Percentiles rank a stretch among this genome's conserved stretches.
These are phyloP conservation scores for Aspergillus leporis DNA, from an alignment of 495 filamentous ascomycete species.

Conservation along the genomic window DNA sequence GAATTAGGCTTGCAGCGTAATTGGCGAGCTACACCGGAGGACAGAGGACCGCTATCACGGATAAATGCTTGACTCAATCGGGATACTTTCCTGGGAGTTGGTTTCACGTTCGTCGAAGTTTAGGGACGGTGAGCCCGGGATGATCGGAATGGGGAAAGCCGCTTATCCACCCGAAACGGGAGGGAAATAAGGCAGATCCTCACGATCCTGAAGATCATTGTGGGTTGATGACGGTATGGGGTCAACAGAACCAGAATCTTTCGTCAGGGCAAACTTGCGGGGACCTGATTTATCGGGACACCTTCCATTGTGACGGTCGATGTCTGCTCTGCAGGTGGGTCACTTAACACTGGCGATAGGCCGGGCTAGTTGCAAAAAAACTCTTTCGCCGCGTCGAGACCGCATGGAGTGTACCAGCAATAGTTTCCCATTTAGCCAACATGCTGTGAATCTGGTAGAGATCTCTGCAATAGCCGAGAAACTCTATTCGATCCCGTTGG, in stretches of 20 bases:
- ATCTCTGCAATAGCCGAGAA: slow-evolving; percentile 2
- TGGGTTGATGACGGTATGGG: slow-evolving; percentile 1
- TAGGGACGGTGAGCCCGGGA: not conserved
- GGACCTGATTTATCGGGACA: not conserved
- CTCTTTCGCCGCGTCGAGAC: not conserved
- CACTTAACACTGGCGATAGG: not conserved
- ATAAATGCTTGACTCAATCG: not conserved
- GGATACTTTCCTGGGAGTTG: not conserved
- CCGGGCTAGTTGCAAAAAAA: not conserved
- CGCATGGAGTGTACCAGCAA: not conserved
- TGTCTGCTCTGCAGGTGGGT: not conserved
- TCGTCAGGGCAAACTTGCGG: not conserved
- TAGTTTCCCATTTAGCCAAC: not conserved
- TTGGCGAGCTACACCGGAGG: not conserved
- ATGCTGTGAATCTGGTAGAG: not conserved
- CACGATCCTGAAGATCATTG: slow-evolving; percentile 3
- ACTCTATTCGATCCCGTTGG: not conserved
- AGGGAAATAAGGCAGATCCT: not conserved
- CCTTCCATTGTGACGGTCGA: not conserved
- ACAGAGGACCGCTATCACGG: not conserved
- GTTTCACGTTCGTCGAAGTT: not conserved
- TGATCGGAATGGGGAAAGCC: slow-evolving; percentile 1
- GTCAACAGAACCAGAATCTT: not conserved
- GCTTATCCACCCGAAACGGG: not conserved
- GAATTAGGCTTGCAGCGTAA: not conserved